A percentile compares a stretch with the other conserved stretches of the same genome.
phyloP scores from a whole-genome alignment of 129 eudicot species.

The Flaveria trinervia region DNA sequence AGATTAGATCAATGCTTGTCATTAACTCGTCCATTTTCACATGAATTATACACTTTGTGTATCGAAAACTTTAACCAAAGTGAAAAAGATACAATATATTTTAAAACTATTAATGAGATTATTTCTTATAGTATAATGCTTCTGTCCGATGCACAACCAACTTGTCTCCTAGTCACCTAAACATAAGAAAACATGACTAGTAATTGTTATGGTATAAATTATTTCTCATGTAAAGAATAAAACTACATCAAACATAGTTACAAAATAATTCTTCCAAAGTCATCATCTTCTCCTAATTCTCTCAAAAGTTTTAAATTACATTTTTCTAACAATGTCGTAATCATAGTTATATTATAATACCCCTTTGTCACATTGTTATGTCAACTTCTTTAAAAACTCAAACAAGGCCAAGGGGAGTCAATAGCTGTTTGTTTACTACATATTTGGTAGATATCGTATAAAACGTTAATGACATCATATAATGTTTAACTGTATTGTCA shows the following conservation, averaged over 20 bases:
- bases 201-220: no score
- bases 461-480: conserved; percentile 19
- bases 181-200: no score
- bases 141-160: no score
- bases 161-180: no score
- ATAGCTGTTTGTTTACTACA: conserved; percentile 21
- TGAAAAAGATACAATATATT: no score
- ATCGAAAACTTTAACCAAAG: no score
- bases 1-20: no score
- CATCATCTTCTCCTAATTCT: not conserved
- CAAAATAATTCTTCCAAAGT: not conserved
- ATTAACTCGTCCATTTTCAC: no score
- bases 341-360: not conserved
- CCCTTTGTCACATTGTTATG: not conserved
- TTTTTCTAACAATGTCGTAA: not conserved
- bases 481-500: not conserved
- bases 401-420: conserved; percentile 28
- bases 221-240: no score
- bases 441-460: conserved; percentile 16
- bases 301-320: not conserved
- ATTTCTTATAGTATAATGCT: no score
- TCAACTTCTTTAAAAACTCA: conserved; percentile 10
- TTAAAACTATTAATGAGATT: no score
- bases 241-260: not conserved
- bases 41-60: no score